Percentiles rank a stretch among this genome's conserved stretches.
Conservation (phyloP, 768 basidiomycete species). For the Collybia sp. region DNA sequence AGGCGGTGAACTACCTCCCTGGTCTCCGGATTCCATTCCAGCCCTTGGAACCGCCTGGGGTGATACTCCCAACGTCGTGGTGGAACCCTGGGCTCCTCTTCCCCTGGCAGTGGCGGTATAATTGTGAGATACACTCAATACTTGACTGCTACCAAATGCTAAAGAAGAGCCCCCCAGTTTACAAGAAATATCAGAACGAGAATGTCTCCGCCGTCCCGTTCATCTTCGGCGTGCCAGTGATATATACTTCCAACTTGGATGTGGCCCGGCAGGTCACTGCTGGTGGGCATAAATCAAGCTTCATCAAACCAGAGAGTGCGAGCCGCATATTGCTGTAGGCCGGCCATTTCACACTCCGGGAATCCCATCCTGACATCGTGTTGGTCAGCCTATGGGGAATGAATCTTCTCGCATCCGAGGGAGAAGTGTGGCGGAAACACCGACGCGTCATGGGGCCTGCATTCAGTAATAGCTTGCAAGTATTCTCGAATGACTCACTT, state of each 20-base stretch:
- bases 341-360: slow-evolving; percentile 2
- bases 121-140: slow-evolving; percentile 5
- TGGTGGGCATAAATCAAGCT: slow-evolving; percentile 33
- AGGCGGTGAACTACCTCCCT: background rate
- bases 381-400: slow-evolving; percentile 24
- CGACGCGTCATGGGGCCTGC: slow-evolving; percentile 26
- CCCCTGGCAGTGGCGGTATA: slow-evolving; percentile 5
- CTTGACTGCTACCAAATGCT: background rate
- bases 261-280: slow-evolving; percentile 38
- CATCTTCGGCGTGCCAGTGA: slow-evolving; percentile 25
- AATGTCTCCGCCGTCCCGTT: slow-evolving; percentile 36
- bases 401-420: slow-evolving; percentile 27
- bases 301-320: slow-evolving; percentile 31
- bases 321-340: slow-evolving; percentile 6
- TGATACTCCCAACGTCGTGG: slow-evolving; percentile 6
- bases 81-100: slow-evolving; percentile 11
- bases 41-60: slow-evolving; percentile 5
- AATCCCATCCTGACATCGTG: background rate
- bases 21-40: slow-evolving; percentile 8
- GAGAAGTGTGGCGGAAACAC: slow-evolving; percentile 27
- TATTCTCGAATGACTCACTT: background rate
- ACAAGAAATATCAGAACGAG: slow-evolving; percentile 20
- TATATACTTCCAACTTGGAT: slow-evolving; percentile 43
- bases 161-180: background rate
- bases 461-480: slow-evolving; percentile 23